Evolutionary conservation across 1,284 basidiomycete species (phyloP), one percentile per base, ranked within the genome.

Genomic region (Wallemia hederae): DNA sequence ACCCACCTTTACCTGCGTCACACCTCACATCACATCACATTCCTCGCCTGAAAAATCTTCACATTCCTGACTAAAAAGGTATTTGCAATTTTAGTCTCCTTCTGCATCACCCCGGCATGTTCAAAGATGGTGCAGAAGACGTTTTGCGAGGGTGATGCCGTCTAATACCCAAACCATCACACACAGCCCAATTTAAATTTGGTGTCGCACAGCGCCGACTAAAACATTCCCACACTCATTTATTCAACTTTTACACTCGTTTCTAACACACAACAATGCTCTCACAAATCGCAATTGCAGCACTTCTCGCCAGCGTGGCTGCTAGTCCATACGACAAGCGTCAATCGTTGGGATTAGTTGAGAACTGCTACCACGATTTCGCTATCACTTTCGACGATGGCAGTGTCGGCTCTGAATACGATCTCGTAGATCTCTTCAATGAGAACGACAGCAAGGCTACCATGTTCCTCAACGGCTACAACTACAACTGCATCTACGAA

Each of bases 401-500:
- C 5, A 49, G 39, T n/a, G 39, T 49, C 39, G 39, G 39, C 3
- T 14, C 39, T 22, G 39, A 49, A n/a, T 49, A 49, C n/a, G 39
- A 49, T 49, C 5, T 49, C 5, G 39, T 49, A 9, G 39, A 49
- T n/a, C 39, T 49, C 39, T 49, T 49, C n/a, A 49, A 7, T 22
- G 39, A 49, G 39, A 49, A 49, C 22, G 39, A 49, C 5, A 17
- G 14, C 11, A 7, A 49, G 39, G 39, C 39, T 7, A 49, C 39
- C 11, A 49, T 49, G 39, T 49, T 49, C 39, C n/a, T 49, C 14
- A 49, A 49, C 39, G 39, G 39, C 11, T 49, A 17, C 64, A 68
- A 68, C 63, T 68, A 24, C 55, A 60, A 62, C 25, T 58, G 56
- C 27, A 58, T 58, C 15, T 58, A 58, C 25, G 27, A 60, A 59